phyloP scores from a whole-genome alignment of 1,284 basidiomycete species.

The Melampsora americana region DNA sequence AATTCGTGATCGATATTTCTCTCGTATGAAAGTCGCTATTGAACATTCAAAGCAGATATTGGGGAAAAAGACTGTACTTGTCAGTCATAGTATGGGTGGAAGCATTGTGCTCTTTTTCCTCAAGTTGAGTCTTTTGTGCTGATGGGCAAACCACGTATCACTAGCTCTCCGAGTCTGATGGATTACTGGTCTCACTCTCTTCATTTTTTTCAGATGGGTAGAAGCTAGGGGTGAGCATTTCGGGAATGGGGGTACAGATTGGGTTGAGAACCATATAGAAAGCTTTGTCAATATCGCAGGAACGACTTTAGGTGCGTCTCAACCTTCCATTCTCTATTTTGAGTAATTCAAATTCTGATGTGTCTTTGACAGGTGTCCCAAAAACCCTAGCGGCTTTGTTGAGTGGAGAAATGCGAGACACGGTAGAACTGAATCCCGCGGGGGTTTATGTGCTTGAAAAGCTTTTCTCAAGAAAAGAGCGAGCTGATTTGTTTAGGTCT shows the following conservation, averaged over 20 bases:
- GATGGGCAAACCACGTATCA: not conserved
- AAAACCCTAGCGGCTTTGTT: conserved; percentile 96
- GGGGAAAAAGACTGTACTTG: conserved; percentile 77
- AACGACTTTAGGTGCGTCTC: conserved; percentile 64
- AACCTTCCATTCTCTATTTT: conserved; percentile 21
- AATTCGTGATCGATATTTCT: conserved; percentile 88
- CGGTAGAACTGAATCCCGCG: conserved; percentile 83
- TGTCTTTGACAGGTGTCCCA: conserved; percentile 57
- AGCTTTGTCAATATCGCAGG: conserved; percentile 71
- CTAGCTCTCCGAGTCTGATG: conserved; percentile 1
- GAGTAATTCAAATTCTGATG: conserved; percentile 6
- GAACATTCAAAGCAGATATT: conserved; percentile 74
- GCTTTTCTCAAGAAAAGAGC: conserved; percentile 67
- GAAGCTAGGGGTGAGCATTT: conserved; percentile 69
- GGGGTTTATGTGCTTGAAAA: conserved; percentile 64
- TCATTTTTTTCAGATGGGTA: conserved; percentile 75
- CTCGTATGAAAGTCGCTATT: conserved; percentile 75
- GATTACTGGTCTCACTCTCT: conserved; percentile 21
- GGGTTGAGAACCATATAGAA: conserved; percentile 74
- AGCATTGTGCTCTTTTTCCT: conserved; percentile 44
- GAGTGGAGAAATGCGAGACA: conserved; percentile 72
- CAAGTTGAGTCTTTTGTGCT: not conserved
- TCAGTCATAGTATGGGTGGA: conserved; percentile 65
- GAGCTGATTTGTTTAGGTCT: conserved; percentile 83
- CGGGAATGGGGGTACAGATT: conserved; percentile 78